Percentiles rank a stretch among this genome's conserved stretches.
These are phyloP conservation scores for Citrus glauca DNA, from an alignment of 345 rosid species.

Conservation along the genomic window DNA sequence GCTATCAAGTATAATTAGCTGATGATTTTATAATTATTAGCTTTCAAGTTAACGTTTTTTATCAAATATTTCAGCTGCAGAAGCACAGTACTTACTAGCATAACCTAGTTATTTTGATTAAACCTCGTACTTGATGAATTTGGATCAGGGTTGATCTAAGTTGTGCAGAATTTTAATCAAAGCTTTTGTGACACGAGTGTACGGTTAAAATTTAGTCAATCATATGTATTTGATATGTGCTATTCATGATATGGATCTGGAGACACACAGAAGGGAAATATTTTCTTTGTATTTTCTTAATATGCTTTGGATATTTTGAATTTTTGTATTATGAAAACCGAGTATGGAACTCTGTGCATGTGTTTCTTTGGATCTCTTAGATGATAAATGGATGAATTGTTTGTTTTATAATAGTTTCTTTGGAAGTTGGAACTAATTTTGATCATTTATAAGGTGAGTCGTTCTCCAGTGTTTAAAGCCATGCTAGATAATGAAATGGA, in stretches of 20 bases:
- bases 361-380: background rate
- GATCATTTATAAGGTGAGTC: slow-evolving; percentile 43
- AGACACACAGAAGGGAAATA: background rate
- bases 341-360: background rate
- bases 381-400: background rate
- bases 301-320: background rate
- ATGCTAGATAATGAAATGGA: slow-evolving; percentile 90
- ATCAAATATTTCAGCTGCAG: background rate
- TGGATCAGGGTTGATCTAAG: too few species aligned
- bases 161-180: too few species aligned
- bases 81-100: background rate
- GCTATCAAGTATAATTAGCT: background rate
- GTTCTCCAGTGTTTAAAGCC: slow-evolving; percentile 83
- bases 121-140: background rate
- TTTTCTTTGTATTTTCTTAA: background rate
- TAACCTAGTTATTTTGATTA: too few species aligned
- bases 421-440: background rate
- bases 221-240: background rate
- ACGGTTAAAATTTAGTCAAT: too few species aligned
- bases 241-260: background rate
- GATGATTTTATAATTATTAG: too few species aligned
- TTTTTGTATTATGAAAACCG: background rate
- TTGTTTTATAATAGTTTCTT: background rate
- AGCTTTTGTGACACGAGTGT: too few species aligned
- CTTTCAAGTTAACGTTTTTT: too few species aligned